Base-by-base conservation (phyloP, 1,284 basidiomycete species). In the Porodaedalea pini region DNA sequence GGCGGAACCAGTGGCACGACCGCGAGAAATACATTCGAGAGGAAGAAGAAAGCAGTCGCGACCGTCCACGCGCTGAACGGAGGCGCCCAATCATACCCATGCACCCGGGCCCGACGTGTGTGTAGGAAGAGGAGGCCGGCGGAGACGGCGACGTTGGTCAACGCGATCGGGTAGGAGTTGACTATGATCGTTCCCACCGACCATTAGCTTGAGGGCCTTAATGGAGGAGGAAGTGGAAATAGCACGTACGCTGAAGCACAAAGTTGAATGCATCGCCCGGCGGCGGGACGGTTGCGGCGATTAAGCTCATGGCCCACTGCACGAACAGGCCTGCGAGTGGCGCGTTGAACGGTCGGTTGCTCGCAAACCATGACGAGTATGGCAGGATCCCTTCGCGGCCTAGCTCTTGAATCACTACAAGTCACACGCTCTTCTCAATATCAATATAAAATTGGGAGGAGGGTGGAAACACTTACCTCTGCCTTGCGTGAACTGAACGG, bases 261-360 rank as follows among this genome's bases (percentile, higher is more conserved):
- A 88, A 85, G 17, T 82, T 72, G 63, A 86, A 89, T 0, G 83
- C 83, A 63, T 88, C 86, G 1, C 86, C 84, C 0, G 83, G 76
- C 1, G 85, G 86, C 0, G 82, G 74, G 0, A 73, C 70, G 4
- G 79, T 63, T 45, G 83, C 70, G 47, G 83, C 70, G 2, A 74
- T 63, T 11, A 75, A 74, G 0, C 81, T 84, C n/a, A 82, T 63
- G 13, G 79, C n/a, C 64, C 79, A 86, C 62, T 86, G 82, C 0
- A 74, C 72, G 43, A 79, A 77, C 7, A 88, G 70, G 0, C 82
- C 86, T 0, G 78, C 71, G 1, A 86, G 67, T 0, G 86, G 86
- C 0, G 84, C 76, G 54, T 75, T 70, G 67, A 83, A 86, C 0
- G 84, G 85, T 63, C 80, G 81, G 67, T 79, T 86, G 67, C 80